phyloP scores from a whole-genome alignment of 805 yeast genomes.

The Wickerhamomyces ciferrii region DNA sequence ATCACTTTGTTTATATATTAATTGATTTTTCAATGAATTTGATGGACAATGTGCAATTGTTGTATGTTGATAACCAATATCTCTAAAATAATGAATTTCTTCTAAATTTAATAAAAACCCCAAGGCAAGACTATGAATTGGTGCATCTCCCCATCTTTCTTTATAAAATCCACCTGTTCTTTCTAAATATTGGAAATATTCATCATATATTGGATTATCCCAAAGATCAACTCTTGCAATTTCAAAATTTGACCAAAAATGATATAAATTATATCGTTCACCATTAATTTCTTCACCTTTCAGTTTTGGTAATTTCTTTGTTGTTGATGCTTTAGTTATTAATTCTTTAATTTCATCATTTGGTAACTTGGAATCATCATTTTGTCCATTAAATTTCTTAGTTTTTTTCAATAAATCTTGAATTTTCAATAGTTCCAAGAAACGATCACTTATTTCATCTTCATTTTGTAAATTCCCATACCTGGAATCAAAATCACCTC shows the following conservation, averaged over 20 bases:
- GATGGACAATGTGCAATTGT: constrained; percentile 80
- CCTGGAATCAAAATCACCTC: constrained; percentile 24
- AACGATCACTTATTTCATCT: constrained; percentile 18
- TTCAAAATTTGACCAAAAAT: constrained; percentile 93
- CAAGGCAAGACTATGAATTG: constrained; percentile 83
- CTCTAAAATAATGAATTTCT: constrained; percentile 87
- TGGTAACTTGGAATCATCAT: constrained; percentile 15
- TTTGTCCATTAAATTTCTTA: neutral
- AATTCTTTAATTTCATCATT: constrained; percentile 30
- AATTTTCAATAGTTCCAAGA: constrained; percentile 25
- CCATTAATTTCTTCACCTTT: constrained; percentile 56
- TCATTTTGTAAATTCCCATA: constrained; percentile 22
- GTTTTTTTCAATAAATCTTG: constrained; percentile 12
- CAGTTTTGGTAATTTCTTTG: constrained; percentile 23
- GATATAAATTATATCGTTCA: constrained; percentile 73
- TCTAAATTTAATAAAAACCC: constrained; percentile 65
- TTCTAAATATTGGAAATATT: constrained; percentile 68
- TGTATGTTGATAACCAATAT: constrained; percentile 85
- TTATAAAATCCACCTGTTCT: constrained; percentile 74
- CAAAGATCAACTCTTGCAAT: constrained; percentile 81
- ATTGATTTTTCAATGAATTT: constrained; percentile 40
- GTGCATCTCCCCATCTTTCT: constrained; percentile 98
- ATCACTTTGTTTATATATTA: constrained; percentile 35
- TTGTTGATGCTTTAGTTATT: constrained; percentile 30
- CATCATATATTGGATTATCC: constrained; percentile 55